Conservation (phyloP, 108 stramenopile species). For the Stephanodiscus triporus region DNA sequence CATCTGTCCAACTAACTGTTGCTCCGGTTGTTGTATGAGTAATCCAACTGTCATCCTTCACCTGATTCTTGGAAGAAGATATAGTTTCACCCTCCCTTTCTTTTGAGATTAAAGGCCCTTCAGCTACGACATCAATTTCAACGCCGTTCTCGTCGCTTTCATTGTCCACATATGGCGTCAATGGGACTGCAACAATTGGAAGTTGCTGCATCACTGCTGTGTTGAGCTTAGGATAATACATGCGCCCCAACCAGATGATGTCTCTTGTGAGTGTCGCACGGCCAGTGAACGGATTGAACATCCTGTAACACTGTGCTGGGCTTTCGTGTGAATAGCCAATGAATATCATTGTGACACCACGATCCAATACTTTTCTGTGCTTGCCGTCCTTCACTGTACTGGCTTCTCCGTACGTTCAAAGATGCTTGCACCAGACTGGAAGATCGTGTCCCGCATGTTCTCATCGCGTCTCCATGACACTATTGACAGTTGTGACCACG, state of each 20-base stretch:
- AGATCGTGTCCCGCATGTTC: not conserved
- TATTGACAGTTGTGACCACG: not conserved
- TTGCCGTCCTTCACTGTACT: too few relatives aligned
- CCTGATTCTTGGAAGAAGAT: not conserved
- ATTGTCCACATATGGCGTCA: not conserved
- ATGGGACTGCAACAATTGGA: not conserved
- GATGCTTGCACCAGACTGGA: not conserved
- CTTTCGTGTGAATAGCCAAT: slow-evolving; percentile 26
- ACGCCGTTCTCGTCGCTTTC: not conserved
- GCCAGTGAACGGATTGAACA: slow-evolving; percentile 31
- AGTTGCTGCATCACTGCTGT: not conserved
- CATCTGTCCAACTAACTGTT: not conserved
- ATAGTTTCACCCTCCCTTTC: not conserved
- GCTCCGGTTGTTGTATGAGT: not conserved
- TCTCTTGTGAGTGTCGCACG: slow-evolving; percentile 18
- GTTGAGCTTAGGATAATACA: slow-evolving; percentile 17
- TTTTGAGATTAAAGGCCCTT: not conserved
- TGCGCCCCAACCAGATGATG: slow-evolving; percentile 32
- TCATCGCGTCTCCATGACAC: not conserved
- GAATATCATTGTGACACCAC: slow-evolving; percentile 31
- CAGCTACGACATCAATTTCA: not conserved
- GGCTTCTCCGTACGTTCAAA: too few relatives aligned
- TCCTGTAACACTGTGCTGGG: slow-evolving; percentile 23
- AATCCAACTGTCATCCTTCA: not conserved
- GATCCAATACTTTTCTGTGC: slow-evolving; percentile 14